These are phyloP conservation scores for Mortierella sp. DNA, from an alignment of 371 early-diverging fungal genomes.

Conservation along the genomic window DNA sequence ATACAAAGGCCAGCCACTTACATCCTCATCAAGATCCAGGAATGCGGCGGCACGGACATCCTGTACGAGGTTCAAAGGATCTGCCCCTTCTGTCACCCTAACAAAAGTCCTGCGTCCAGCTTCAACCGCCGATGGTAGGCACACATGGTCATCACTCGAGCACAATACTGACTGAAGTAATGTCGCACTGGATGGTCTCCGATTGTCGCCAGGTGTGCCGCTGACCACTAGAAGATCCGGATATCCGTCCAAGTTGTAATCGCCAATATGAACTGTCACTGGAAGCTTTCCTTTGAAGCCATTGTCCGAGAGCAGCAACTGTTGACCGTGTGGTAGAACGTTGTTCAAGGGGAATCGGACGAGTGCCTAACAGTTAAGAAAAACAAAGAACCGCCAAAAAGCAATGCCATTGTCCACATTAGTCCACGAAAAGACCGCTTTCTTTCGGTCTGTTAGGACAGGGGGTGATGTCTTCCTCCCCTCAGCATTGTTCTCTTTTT, in stretches of 20 bases:
- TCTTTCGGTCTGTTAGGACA: too few species aligned
- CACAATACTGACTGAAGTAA: slow-evolving; percentile 74
- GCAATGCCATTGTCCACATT: neutral
- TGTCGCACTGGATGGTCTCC: slow-evolving; percentile 53
- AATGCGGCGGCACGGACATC: slow-evolving; percentile 75
- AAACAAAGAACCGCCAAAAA: neutral
- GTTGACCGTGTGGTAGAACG: slow-evolving; percentile 61
- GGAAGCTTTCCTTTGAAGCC: slow-evolving; percentile 69
- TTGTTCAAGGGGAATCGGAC: slow-evolving; percentile 59
- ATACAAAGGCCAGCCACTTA: slow-evolving; percentile 47
- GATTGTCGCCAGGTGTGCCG: slow-evolving; percentile 54
- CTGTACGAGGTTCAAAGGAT: slow-evolving; percentile 59
- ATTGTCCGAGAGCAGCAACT: slow-evolving; percentile 56
- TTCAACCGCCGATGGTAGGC: slow-evolving; percentile 55
- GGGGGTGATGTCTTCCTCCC: too few species aligned
- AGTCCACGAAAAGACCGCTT: too few species aligned
- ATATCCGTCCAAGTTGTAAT: slow-evolving; percentile 92
- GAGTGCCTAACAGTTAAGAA: slow-evolving; percentile 54
- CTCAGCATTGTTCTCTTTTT: too few species aligned
- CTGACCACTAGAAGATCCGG: slow-evolving; percentile 83
- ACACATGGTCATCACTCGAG: slow-evolving; percentile 45
- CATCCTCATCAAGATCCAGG: slow-evolving; percentile 90
- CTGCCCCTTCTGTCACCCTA: slow-evolving; percentile 68
- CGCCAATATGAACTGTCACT: slow-evolving; percentile 69
- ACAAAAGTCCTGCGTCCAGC: slow-evolving; percentile 67